These are phyloP conservation scores for Cynanchum wilfordii DNA, from an alignment of 257 asterid species.

Conservation along the genomic window DNA sequence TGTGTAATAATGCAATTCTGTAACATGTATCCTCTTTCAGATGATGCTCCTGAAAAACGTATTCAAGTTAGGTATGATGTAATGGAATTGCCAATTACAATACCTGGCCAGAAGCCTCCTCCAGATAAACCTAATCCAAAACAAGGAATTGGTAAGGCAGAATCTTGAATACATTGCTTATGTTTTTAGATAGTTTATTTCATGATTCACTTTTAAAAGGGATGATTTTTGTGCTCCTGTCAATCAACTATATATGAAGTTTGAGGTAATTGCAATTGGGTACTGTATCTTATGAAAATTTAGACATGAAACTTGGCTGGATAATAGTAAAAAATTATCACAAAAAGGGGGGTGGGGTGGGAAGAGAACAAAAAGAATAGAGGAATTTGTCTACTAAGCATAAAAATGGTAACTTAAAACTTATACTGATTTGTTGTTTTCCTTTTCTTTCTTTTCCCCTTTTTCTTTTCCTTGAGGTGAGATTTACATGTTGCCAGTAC, in stretches of 20 bases:
- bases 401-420: no score
- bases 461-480: no score
- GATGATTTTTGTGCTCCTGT: neutral
- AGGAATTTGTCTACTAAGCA: neutral
- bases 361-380: neutral
- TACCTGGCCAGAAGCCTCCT: constrained; percentile 85
- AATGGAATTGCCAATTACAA: constrained; percentile 76
- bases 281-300: neutral
- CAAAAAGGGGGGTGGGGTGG: neutral
- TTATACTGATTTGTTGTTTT: no score
- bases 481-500: no score
- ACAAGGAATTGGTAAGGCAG: constrained; percentile 79
- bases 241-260: neutral
- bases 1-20: neutral
- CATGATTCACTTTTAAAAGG: neutral
- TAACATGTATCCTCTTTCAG: constrained; percentile 30
- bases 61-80: constrained; percentile 75
- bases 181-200: neutral
- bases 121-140: constrained; percentile 96
- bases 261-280: neutral
- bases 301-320: neutral
- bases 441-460: no score
- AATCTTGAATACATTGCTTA: neutral
- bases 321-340: neutral
- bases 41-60: constrained; percentile 53